Evolutionary conservation across 1,284 basidiomycete species (phyloP).

Genomic region (Sphaerobolus stellatus): DNA sequence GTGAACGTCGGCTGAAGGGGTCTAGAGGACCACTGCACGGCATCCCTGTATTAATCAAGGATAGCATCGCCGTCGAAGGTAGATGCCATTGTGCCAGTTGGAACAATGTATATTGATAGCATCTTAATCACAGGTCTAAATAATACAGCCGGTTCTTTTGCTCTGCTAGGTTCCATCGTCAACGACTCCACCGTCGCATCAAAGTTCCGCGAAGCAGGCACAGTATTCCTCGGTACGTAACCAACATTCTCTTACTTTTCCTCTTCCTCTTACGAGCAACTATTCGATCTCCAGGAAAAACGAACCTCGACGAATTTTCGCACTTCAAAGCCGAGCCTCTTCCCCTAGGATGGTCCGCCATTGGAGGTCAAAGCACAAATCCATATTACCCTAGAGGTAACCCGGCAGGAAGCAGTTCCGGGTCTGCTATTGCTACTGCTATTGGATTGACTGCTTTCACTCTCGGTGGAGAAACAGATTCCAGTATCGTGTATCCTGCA

Average conservation of each 20-base stretch:
- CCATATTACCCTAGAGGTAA: slow-evolving; percentile 61
- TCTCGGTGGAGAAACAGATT: slow-evolving; percentile 66
- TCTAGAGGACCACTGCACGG: slow-evolving; percentile 61
- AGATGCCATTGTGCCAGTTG: slow-evolving; percentile 27
- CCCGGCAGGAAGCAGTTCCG: slow-evolving; percentile 66
- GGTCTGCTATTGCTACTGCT: slow-evolving; percentile 58
- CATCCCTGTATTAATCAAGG: slow-evolving; percentile 70
- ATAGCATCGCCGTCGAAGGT: slow-evolving; percentile 66
- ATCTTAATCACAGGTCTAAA: slow-evolving; percentile 53
- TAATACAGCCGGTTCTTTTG: slow-evolving; percentile 55
- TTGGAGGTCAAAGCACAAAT: slow-evolving; percentile 61
- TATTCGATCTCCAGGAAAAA: slow-evolving; percentile 44
- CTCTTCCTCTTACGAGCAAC: neutral
- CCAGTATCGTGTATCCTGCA: slow-evolving; percentile 56
- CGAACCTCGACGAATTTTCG: slow-evolving; percentile 64
- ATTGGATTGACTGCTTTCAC: slow-evolving; percentile 62
- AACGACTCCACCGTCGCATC: slow-evolving; percentile 62
- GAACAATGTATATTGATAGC: neutral
- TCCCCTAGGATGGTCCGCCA: slow-evolving; percentile 63
- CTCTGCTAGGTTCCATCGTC: slow-evolving; percentile 55
- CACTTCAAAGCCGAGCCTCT: slow-evolving; percentile 56
- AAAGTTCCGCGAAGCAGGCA: slow-evolving; percentile 61
- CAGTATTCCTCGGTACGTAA: slow-evolving; percentile 54
- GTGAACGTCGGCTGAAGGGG: slow-evolving; percentile 47
- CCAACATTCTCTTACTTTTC: neutral